These are phyloP conservation scores for Tinospora cordifolia DNA, from an alignment of 164 flowering plant species.

Conservation along the genomic window DNA sequence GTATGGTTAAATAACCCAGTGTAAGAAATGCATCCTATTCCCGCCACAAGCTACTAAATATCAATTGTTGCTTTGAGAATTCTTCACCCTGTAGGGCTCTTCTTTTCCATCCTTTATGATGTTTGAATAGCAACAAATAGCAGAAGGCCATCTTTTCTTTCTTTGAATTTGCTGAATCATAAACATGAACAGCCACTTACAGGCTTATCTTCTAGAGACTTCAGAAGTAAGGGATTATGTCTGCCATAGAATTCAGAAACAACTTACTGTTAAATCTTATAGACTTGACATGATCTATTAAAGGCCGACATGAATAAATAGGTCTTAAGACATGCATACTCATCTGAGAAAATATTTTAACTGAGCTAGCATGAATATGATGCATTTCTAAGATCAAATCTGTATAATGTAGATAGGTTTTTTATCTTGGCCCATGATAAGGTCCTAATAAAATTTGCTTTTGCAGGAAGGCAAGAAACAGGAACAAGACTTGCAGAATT, in stretches of 20 bases:
- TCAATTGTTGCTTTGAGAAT: too few species aligned
- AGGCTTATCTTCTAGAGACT: too few species aligned
- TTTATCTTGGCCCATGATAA: not conserved
- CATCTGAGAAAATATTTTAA: not conserved
- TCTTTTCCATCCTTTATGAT: too few species aligned
- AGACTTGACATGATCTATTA: not conserved
- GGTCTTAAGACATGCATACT: not conserved
- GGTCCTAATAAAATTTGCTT: slow-evolving; percentile 10
- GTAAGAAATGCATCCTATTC: too few species aligned
- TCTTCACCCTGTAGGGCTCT: too few species aligned
- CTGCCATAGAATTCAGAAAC: not conserved
- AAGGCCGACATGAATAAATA: not conserved
- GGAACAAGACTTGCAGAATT: slow-evolving; percentile 64
- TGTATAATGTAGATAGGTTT: not conserved
- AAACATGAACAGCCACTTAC: too few species aligned
- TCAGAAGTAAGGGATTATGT: not conserved
- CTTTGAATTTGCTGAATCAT: too few species aligned
- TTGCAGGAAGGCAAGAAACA: slow-evolving; percentile 59
- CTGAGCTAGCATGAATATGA: not conserved
- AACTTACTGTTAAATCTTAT: not conserved
- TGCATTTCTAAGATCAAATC: not conserved
- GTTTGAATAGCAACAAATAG: too few species aligned
- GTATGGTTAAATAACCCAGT: not conserved
- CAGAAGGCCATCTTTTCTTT: too few species aligned
- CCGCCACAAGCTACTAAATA: too few species aligned